Percentiles rank a stretch among this genome's conserved stretches.
phyloP scores from a whole-genome alignment of 2,329 filamentous ascomycete species.

The Sclerotinia subarctica region DNA sequence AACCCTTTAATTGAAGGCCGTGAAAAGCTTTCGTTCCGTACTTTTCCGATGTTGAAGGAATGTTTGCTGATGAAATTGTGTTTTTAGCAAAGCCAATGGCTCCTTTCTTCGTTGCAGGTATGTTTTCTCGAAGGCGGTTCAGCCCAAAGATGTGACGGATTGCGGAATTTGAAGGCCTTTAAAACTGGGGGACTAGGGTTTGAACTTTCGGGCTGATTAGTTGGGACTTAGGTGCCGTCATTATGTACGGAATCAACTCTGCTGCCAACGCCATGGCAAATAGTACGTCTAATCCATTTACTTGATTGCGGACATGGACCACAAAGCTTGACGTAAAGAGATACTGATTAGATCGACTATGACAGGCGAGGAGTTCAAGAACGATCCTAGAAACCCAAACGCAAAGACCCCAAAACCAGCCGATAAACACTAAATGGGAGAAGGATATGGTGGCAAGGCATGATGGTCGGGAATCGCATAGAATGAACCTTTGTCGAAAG shows the following conservation, averaged over 20 bases:
- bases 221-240: conserved; percentile 64
- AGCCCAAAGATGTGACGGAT: not conserved
- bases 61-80: conserved; percentile 8
- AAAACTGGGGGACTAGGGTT: not conserved
- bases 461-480: conserved; percentile 10
- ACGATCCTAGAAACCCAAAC: conserved; percentile 86
- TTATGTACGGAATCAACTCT: conserved; percentile 89
- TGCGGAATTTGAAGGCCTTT: not conserved
- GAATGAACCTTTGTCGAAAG: conserved; percentile 8
- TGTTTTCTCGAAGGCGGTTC: conserved; percentile 40
- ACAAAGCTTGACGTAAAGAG: not conserved
- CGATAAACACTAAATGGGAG: conserved; percentile 35
- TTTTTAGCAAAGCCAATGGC: conserved; percentile 78
- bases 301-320: conserved; percentile 28
- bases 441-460: not conserved
- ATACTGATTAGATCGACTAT: conserved; percentile 25
- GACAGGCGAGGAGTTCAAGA: conserved; percentile 89
- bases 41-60: conserved; percentile 14
- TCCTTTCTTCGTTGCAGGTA: conserved; percentile 95
- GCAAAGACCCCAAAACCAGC: conserved; percentile 38
- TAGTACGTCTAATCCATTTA: conserved; percentile 58
- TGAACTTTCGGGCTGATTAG: conserved; percentile 26
- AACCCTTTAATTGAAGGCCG: conserved; percentile 32
- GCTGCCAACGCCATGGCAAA: conserved; percentile 72
- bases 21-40: conserved; percentile 22